Percentiles rank a stretch among this genome's conserved stretches.
These are phyloP conservation scores for Fraxinus baroniana DNA, from an alignment of 305 asterid genomes.

Conservation along the genomic window DNA sequence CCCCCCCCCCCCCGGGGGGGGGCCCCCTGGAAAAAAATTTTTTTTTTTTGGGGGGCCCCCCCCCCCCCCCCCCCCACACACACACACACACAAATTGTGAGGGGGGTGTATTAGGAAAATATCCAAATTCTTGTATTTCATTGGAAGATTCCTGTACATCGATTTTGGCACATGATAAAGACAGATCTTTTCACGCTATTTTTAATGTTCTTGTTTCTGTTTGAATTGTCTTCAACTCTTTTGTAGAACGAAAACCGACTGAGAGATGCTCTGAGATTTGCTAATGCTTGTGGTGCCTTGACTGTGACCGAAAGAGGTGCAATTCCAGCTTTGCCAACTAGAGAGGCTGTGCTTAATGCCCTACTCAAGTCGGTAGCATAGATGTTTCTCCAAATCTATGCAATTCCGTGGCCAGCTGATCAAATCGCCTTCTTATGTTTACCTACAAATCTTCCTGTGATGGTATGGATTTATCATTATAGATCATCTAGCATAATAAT, in stretches of 20 bases:
- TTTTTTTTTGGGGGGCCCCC: too few relatives aligned
- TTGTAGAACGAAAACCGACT: constrained; percentile 68
- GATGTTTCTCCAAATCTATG: constrained; percentile 3
- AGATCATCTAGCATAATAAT: background rate
- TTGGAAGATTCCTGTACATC: background rate
- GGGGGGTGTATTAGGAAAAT: background rate
- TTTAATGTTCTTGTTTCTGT: background rate
- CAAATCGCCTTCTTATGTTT: constrained; percentile 8
- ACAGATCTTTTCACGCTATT: background rate
- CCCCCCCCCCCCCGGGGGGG: too few relatives aligned
- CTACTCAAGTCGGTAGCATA: constrained; percentile 59
- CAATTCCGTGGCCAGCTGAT: background rate
- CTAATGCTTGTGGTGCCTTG: constrained; percentile 93
- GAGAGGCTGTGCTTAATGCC: constrained; percentile 56
- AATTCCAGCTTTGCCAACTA: constrained; percentile 93
- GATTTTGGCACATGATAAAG: background rate
- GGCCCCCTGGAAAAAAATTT: too few relatives aligned
- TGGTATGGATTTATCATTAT: background rate
- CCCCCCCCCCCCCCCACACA: too few relatives aligned
- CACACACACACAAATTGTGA: too few relatives aligned
- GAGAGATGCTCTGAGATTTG: constrained; percentile 76
- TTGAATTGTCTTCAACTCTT: background rate
- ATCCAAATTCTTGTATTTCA: background rate
- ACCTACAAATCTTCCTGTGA: background rate
- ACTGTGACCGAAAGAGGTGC: constrained; percentile 95